Evolutionary conservation across 75 land plant species (phyloP), one percentile per base, ranked within the genome.

Genomic region (Sequoia sempervirens): DNA sequence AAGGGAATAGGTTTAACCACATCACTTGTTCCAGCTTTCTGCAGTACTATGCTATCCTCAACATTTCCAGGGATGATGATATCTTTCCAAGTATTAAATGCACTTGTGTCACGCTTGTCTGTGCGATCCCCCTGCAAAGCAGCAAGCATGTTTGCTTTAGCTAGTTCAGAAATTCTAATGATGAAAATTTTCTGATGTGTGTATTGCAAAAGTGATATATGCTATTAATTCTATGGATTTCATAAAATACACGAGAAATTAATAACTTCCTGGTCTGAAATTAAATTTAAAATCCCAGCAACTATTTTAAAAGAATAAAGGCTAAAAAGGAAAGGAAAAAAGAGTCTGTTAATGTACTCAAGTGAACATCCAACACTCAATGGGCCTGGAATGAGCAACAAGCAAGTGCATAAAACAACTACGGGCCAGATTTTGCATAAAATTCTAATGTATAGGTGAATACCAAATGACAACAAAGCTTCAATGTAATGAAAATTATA

Each of bases 61-160:
- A 97, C 92, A 90, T 95, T 93, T 2, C 99, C 98, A 82, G 99
- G 99, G 45, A 97, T 97, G 75, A 97, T 90, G 81, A 97, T 91
- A 83, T 97, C 98, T 89, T 97, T 97, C 99, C 98, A 97, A 56
- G 98, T 95, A 87, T 96, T 89, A 84, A 97, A 97, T 75, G 99
- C 91, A 91, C 93, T 96, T 28, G 88, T 90, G 46, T 88, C 92
- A 78, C 90, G 89, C 82, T 97, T 97, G 89, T 97, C 99, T 40
- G 98, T 95, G 23, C 99, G 91, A 84, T 97, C 99, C 10, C 96
- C 99, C 99, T 97, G 88, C 87, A 83, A 41, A 66, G 76, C 75
- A 46, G 82, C 64, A 74, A 12, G 13, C 53, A 54, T 34, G 18
- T 32, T 81, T 81, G 38, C 23, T 80, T 79, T 83, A 79, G 28